phyloP scores from a whole-genome alignment of 2,329 filamentous ascomycete species.

The Aspergillus aculeatinus region DNA sequence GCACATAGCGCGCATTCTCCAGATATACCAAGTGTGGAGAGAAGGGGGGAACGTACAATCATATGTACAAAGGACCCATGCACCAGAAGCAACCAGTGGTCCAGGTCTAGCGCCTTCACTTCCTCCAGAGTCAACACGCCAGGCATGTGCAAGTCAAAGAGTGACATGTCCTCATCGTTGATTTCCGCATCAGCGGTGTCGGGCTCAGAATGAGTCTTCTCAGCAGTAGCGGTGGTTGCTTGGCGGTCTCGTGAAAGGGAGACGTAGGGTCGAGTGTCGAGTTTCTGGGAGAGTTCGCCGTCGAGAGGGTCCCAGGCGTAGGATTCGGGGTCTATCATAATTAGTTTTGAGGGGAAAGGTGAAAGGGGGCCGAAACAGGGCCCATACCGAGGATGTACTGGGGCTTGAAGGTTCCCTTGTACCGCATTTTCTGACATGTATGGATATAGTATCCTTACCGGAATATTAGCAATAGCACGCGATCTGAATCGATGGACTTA shows the following conservation, averaged over 20 bases:
- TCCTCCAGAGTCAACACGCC: conserved; percentile 46
- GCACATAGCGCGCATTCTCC: no score
- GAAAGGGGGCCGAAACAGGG: neutral
- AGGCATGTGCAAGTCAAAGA: conserved; percentile 49
- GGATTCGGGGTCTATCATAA: conserved; percentile 45
- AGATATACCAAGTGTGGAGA: no score
- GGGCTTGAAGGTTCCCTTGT: conserved; percentile 49
- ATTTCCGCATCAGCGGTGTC: conserved; percentile 21
- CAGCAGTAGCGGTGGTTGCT: conserved; percentile 10
- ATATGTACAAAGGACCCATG: conserved; percentile 44
- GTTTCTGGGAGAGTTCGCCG: conserved; percentile 40
- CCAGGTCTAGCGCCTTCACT: conserved; percentile 43
- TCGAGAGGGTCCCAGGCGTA: conserved; percentile 47
- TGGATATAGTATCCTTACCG: conserved; percentile 62
- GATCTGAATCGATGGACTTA: conserved; percentile 22
- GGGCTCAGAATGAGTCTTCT: neutral
- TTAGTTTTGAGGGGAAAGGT: neutral
- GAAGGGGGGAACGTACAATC: conserved; percentile 29
- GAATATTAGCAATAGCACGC: neutral
- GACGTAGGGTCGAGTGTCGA: conserved; percentile 46
- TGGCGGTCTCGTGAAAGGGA: conserved; percentile 44
- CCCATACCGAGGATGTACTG: conserved; percentile 49
- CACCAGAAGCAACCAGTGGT: conserved; percentile 46
- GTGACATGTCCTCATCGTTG: conserved; percentile 44
- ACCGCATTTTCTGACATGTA: conserved; percentile 53